Evolutionary conservation across 805 yeast genomes (phyloP).

Genomic region (Wickerhamomyces xylosicus): DNA sequence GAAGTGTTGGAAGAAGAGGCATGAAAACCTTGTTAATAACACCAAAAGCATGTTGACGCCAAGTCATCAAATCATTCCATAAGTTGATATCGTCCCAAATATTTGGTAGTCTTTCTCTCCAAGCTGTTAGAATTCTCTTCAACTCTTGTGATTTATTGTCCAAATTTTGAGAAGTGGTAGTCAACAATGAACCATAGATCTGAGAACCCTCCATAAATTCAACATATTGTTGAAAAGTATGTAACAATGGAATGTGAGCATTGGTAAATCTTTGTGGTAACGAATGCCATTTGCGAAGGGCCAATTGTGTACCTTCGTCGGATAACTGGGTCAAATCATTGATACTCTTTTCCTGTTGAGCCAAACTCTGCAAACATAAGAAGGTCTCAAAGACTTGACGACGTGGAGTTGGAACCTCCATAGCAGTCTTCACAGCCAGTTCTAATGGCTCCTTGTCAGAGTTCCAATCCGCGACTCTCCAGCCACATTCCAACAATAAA

Average conservation of each 20-base stretch:
- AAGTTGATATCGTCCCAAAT: slow-evolving; percentile 95
- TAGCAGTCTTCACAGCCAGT: slow-evolving; percentile 87
- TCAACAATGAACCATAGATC: slow-evolving; percentile 75
- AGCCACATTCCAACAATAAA: slow-evolving; percentile 91
- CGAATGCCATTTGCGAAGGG: slow-evolving; percentile 87
- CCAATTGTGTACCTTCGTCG: slow-evolving; percentile 93
- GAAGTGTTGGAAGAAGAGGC: slow-evolving; percentile 83
- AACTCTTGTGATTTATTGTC: slow-evolving; percentile 91
- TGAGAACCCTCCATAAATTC: slow-evolving; percentile 97
- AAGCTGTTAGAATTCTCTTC: slow-evolving; percentile 88
- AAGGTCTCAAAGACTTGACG: slow-evolving; percentile 94
- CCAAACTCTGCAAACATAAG: slow-evolving; percentile 84
- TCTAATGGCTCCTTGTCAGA: slow-evolving; percentile 91
- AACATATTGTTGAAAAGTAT: slow-evolving; percentile 93
- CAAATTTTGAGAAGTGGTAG: slow-evolving; percentile 86
- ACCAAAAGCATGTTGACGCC: slow-evolving; percentile 98
- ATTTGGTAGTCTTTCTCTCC: slow-evolving; percentile 97
- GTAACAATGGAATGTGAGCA: slow-evolving; percentile 84
- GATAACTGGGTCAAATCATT: slow-evolving; percentile 79
- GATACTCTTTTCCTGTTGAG: slow-evolving; percentile 79
- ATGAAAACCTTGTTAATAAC: slow-evolving; percentile 90
- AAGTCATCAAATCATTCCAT: slow-evolving; percentile 95
- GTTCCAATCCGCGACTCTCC: slow-evolving; percentile 99
- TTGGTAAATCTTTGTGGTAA: slow-evolving; percentile 63
- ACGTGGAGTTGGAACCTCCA: slow-evolving; percentile 98